A percentile compares a stretch with the other conserved stretches of the same genome.
These are phyloP conservation scores for Heterobasidion irregulare DNA, from an alignment of 1,284 basidiomycete species.

Conservation along the genomic window DNA sequence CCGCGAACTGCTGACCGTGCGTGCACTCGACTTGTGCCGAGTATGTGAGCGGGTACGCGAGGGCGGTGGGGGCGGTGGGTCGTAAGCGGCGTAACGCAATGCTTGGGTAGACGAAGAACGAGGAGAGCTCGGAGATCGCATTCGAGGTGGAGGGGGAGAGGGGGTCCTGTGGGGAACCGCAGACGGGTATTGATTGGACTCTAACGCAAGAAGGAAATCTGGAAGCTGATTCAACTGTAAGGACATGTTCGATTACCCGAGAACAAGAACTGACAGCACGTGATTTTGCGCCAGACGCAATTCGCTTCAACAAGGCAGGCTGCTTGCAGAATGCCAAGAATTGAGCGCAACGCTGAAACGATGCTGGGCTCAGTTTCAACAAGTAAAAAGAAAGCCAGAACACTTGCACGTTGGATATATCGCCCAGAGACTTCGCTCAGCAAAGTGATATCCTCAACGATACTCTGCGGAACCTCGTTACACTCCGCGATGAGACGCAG, in stretches of 20 bases:
- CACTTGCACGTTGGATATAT: conserved; percentile 47
- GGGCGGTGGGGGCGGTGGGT: conserved; percentile 35
- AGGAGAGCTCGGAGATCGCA: conserved; percentile 12
- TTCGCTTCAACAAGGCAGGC: conserved; percentile 31
- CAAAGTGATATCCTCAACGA: conserved; percentile 31
- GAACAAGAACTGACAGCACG: conserved; percentile 34
- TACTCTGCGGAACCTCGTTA: conserved; percentile 39
- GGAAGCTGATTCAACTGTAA: conserved; percentile 41
- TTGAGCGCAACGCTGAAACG: conserved; percentile 53
- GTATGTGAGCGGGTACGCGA: conserved; percentile 28
- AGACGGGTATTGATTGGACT: conserved; percentile 17
- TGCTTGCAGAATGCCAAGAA: conserved; percentile 43
- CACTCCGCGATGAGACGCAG: conserved; percentile 52
- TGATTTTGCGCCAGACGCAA: conserved; percentile 37
- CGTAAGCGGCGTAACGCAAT: conserved; percentile 66
- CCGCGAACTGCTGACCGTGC: conserved; percentile 17
- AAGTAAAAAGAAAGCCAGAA: conserved; percentile 6
- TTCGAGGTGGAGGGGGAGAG: conserved; percentile 11
- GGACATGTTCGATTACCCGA: too few relatives aligned
- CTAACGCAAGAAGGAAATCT: conserved; percentile 51
- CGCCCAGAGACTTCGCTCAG: conserved; percentile 35
- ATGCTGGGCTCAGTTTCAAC: conserved; percentile 1
- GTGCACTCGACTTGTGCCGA: conserved; percentile 21
- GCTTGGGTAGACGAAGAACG: conserved; percentile 27
- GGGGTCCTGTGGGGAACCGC: conserved; percentile 3